Evolutionary conservation across 768 basidiomycete species (phyloP), one percentile per base, ranked within the genome.

Genomic region (Tephrocybe sp.): DNA sequence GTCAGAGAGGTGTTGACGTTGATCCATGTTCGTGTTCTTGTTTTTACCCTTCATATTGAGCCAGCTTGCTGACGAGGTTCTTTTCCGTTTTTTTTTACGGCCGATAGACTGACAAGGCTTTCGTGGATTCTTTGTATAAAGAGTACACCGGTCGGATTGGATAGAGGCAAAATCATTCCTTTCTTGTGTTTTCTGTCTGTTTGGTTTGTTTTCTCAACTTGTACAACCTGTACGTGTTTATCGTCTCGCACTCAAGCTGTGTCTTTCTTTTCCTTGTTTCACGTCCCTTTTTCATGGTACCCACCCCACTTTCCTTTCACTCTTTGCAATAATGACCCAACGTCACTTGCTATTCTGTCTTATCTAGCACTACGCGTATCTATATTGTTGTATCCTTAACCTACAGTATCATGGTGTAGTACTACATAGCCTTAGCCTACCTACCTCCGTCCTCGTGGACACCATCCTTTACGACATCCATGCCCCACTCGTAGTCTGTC

Each of bases 31-130:
- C 54, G 81, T 51, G 22, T 33, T 15, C 16, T 19, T 19, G 22
- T 31, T 9, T 71, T 31, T 15, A 55, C 18, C 24, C 30, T 34
- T n/a, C n/a, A n/a, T n/a, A n/a, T 38, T 31, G 48, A 38, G 25
- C 37, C 21, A 29, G 21, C 23, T 53, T 37, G 59, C 43, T n/a
- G n/a, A n/a, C n/a, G n/a, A n/a, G n/a, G n/a, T n/a, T n/a, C n/a
- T n/a, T n/a, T n/a, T n/a, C n/a, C n/a, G 50, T 45, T 16, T 27
- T 13, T 25, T 40, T 19, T 25, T 40, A n/a, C n/a, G n/a, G n/a
- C n/a, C n/a, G 22, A 22, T 57, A 88, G 86, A 85, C 77, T 46
- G 81, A 88, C 68, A 73, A 78, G 55, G 65, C 71, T 13, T 88
- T 88, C 57, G 83, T 83, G 50, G 83, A 88, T 55, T 65, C 69